These are phyloP conservation scores for Solanum paucissectum DNA, from an alignment of 257 asterid genomes.

Conservation along the genomic window DNA sequence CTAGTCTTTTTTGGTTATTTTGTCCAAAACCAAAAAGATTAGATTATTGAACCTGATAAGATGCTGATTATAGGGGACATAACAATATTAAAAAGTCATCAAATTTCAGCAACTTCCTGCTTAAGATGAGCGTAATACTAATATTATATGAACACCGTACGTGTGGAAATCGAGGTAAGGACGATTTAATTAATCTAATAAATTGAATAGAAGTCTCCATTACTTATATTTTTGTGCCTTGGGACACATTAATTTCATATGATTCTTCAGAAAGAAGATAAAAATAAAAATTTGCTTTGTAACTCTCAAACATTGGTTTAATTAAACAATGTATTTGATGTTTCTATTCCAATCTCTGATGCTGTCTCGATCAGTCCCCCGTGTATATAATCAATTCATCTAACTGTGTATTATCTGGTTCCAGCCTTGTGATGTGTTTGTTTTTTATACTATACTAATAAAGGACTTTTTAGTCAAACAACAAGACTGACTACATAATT, in stretches of 20 bases:
- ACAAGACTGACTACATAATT: constrained; percentile 25
- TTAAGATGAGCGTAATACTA: constrained; percentile 13
- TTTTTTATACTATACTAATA: constrained; percentile 28
- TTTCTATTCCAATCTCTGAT: constrained; percentile 72
- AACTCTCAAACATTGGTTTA: constrained; percentile 25
- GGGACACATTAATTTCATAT: constrained; percentile 72
- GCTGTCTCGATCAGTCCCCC: constrained; percentile 27
- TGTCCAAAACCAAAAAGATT: constrained; percentile 6
- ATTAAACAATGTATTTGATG: constrained; percentile 45
- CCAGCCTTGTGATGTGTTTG: constrained; percentile 41
- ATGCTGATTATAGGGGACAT: constrained; percentile 26
- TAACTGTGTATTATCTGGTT: constrained; percentile 38
- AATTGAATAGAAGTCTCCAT: constrained; percentile 51
- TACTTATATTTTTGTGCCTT: constrained; percentile 36
- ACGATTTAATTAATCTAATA: background rate
- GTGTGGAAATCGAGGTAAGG: constrained; percentile 28
- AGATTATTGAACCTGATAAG: constrained; percentile 15
- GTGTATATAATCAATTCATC: constrained; percentile 7
- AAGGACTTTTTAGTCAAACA: constrained; percentile 24
- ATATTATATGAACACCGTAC: constrained; percentile 16
- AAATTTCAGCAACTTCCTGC: constrained; percentile 11
- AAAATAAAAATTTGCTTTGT: constrained; percentile 12
- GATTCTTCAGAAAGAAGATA: constrained; percentile 16
- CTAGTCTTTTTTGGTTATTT: background rate
- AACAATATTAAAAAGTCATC: constrained; percentile 15